A percentile compares a stretch with the other conserved stretches of the same genome.
These are phyloP conservation scores for Ceratocystis eucalypticola DNA, from an alignment of 2,329 filamentous ascomycete genomes.

Conservation along the genomic window DNA sequence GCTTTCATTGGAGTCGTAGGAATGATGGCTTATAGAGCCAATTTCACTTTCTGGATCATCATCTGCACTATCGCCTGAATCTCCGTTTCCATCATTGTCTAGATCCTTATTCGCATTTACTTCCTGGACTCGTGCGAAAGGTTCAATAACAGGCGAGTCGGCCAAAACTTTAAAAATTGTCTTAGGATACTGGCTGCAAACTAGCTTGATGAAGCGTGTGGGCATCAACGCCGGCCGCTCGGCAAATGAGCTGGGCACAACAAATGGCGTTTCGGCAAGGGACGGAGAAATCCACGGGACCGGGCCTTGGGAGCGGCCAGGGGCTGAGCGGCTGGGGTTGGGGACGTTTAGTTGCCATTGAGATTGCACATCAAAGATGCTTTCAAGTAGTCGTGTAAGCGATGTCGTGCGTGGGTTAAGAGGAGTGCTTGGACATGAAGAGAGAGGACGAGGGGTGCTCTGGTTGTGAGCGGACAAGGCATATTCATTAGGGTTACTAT, in stretches of 20 bases:
- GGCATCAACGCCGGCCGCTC: neutral
- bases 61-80: neutral
- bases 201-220: neutral
- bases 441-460: neutral
- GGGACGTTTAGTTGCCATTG: neutral
- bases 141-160: too few relatives aligned
- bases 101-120: too few relatives aligned
- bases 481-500: too few relatives aligned
- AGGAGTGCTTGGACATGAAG: neutral
- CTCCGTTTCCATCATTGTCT: too few relatives aligned
- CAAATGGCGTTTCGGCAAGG: neutral
- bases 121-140: too few relatives aligned
- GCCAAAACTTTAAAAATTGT: neutral
- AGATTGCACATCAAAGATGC: neutral
- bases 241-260: neutral
- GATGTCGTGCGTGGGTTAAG: neutral
- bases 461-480: too few relatives aligned
- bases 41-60: neutral
- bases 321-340: neutral
- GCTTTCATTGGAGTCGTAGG: neutral
- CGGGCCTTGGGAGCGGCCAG: neutral
- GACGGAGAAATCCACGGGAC: neutral
- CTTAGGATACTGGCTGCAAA: neutral
- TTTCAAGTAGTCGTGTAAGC: neutral
- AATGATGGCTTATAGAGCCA: neutral